Evolutionary conservation across 2,329 filamentous ascomycete genomes (phyloP), one percentile per base, ranked within the genome.

Genomic region (Pseudocercospora fuligena): DNA sequence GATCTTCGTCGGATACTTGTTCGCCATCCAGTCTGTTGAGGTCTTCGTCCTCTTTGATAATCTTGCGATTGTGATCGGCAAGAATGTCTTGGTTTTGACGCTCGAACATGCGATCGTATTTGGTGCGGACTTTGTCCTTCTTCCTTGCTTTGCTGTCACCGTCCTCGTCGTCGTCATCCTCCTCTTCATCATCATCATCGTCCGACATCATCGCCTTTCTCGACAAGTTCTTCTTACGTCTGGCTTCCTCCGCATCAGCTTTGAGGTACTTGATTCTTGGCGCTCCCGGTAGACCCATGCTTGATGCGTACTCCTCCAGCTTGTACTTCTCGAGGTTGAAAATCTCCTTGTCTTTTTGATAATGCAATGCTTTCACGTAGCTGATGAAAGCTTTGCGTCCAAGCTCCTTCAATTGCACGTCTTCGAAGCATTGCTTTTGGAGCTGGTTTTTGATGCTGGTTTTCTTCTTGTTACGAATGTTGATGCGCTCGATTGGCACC

Each of bases 71-170:
- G 80, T 99, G 95, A 64, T 90, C 89, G n/a, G 94, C 94, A 70
- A 99, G 81, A 33, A 99, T 92, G 76, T 97, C 94, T 80, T 98
- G 94, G 80, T 99, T 99, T 73, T 91, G 92, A 67, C 95, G 87
- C 82, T 97, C 94, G 80, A 98, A 97, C 95, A 99, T 98, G 73
- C 93, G 90, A 79, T 99, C 93, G 78, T 97, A 96, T 79, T 97
- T 98, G 33, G 96, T 99, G 68, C 93, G 88, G 19, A 97, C 92
- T 73, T 89, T 87, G 11, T 85, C 90, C 80, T 89, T 88, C 67
- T 83, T 81, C 46, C 78, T 82, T 65, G 82, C 82, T 27, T 75
- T 77, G 12, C 77, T 82, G 3, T 77, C 82, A 21, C 82, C 83
- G 3, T 79, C 82, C 9, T 83, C 83, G 2, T 75, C 79, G 16